Evolutionary conservation across 306 rosid species (phyloP).

Genomic region (Amphicarpaea edgeworthii): DNA sequence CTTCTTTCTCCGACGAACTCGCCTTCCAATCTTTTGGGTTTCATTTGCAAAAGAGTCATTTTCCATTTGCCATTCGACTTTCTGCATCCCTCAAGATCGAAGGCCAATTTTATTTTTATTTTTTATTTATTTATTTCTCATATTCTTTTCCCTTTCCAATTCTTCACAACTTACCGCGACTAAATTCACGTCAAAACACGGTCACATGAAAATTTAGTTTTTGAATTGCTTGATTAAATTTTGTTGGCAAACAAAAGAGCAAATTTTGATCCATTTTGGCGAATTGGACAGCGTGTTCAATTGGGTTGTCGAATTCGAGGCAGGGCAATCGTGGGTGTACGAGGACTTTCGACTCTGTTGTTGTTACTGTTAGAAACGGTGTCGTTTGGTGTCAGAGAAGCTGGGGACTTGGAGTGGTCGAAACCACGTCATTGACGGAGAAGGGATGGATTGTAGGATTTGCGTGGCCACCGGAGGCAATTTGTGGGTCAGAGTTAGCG

Average conservation of each 20-base stretch:
- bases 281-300: slow-evolving; percentile 28
- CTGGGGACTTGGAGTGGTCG: slow-evolving; percentile 35
- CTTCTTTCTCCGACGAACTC: background rate
- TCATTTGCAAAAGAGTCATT: slow-evolving; percentile 17
- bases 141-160: background rate
- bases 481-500: slow-evolving; percentile 62
- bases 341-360: background rate
- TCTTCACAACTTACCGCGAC: background rate
- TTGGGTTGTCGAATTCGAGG: slow-evolving; percentile 32
- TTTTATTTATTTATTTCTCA: background rate
- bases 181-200: background rate
- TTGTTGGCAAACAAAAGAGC: background rate
- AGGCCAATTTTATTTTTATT: slow-evolving; percentile 7
- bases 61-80: slow-evolving; percentile 29
- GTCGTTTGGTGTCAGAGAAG: slow-evolving; percentile 16
- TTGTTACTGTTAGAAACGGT: slow-evolving; percentile 19
- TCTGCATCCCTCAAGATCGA: slow-evolving; percentile 37
- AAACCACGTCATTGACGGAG: slow-evolving; percentile 37
- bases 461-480: slow-evolving; percentile 67
- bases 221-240: background rate
- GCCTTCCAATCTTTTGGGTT: slow-evolving; percentile 47
- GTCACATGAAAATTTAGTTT: background rate
- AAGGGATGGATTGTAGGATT: slow-evolving; percentile 69
- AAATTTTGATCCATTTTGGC: slow-evolving; percentile 18
- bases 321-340: background rate